Conservation (phyloP, 1,284 basidiomycete genomes). For the Gomphus bonarii region DNA sequence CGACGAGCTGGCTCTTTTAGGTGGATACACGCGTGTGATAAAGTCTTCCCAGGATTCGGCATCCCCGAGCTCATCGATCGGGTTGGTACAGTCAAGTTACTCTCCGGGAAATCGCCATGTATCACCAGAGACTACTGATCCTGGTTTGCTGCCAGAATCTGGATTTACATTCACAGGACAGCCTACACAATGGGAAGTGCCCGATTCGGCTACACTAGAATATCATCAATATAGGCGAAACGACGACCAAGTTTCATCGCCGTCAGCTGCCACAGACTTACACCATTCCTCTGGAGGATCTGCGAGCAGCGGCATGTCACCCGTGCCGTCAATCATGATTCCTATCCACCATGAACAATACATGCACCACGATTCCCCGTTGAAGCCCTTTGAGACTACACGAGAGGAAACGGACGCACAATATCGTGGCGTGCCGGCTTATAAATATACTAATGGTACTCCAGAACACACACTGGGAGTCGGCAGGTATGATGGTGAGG, state of each 20-base stretch:
- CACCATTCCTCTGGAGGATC: conserved; percentile 7
- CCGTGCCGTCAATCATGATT: not conserved
- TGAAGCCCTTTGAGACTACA: not conserved
- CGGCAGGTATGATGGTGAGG: not conserved
- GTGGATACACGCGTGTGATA: conserved; percentile 5
- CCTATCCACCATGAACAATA: not conserved
- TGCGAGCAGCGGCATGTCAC: conserved; percentile 8
- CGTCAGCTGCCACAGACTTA: not conserved
- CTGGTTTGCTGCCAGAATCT: conserved; percentile 7
- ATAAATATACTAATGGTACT: not conserved
- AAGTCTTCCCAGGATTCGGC: not conserved
- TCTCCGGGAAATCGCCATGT: conserved; percentile 1
- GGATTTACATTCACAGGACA: not conserved
- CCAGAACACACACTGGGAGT: not conserved
- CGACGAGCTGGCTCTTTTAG: conserved; percentile 8
- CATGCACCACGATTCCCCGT: not conserved
- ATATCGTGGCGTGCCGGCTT: conserved; percentile 1
- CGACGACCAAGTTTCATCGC: not conserved
- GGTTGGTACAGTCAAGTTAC: not conserved
- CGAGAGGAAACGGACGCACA: not conserved
- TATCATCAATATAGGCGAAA: not conserved
- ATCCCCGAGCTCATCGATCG: conserved; percentile 1
- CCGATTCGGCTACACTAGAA: not conserved
- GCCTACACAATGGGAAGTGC: not conserved
- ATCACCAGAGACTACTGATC: conserved; percentile 6